Conservation (phyloP, 805 yeast genomes). For the Grigorovia humatica region DNA sequence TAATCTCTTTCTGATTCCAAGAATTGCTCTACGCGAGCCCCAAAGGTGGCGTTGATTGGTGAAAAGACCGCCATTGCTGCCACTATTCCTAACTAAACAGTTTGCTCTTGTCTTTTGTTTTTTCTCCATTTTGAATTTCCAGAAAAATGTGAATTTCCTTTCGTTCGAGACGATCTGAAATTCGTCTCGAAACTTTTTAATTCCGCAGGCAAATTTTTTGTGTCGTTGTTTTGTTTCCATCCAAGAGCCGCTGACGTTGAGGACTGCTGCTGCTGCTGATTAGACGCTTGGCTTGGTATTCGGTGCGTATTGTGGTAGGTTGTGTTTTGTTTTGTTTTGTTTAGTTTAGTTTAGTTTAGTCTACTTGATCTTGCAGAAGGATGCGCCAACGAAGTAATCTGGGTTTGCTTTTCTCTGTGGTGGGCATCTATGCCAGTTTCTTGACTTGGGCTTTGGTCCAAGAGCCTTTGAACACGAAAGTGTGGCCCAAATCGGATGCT, state of each 20-base stretch:
- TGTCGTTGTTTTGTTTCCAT: no score
- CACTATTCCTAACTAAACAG: background rate
- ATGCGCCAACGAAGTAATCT: background rate
- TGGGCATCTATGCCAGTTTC: slow-evolving; percentile 79
- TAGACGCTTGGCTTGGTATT: no score
- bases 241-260: no score
- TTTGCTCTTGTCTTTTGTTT: background rate
- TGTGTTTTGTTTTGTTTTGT: no score
- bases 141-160: background rate
- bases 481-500: slow-evolving; percentile 48
- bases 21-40: slow-evolving; percentile 50
- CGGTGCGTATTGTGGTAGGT: no score
- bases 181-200: background rate
- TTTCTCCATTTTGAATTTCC: background rate
- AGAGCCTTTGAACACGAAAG: slow-evolving; percentile 71
- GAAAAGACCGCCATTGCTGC: slow-evolving; percentile 13
- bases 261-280: no score
- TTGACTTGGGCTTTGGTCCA: slow-evolving; percentile 88
- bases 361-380: background rate
- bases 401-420: slow-evolving; percentile 24
- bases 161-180: background rate
- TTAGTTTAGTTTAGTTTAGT: no score
- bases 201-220: no score
- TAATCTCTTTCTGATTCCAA: slow-evolving; percentile 61
- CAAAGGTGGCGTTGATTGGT: slow-evolving; percentile 31